Base-by-base conservation (phyloP, 352 stramenopile genomes). In the Phytophthora litchii region DNA sequence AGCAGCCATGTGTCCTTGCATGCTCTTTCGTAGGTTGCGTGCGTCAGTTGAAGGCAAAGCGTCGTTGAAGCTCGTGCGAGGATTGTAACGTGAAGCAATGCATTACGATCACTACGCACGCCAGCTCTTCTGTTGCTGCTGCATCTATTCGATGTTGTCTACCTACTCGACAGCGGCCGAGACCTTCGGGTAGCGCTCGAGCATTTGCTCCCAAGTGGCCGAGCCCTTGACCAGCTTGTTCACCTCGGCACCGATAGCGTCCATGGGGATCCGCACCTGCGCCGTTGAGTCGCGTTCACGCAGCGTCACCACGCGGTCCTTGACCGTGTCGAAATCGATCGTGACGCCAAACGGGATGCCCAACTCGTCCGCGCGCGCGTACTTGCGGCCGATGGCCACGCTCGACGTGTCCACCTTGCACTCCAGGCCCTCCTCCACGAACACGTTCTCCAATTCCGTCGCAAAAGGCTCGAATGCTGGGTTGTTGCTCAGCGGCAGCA, bases 291-390 rank as follows among this genome's bases (percentile, higher is more conserved):
- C 97, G 57, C 97, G 88, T 69, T 99, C 97, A 35, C 97, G 92
- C 35, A 99, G 80, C 40, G 97, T 99, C 13, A 99, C 96, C n/a
- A 89, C 91, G 44, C 78, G 78, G 38, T 95, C 81, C 46, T 88
- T 73, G 51, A 97, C 64, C 41, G 96, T 98, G 59, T 99, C 86
- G 61, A 99, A 99, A 81, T 99, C 97, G 54, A 99, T 97, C 23
- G 97, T 99, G 37, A 99, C 89, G 37, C 84, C 96, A 76, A 99
- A 99, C 37, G 97, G 97, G 38, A 99, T 93, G 72, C 97, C 97
- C 40, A 99, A 75, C 83, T 99, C 97, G 78, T 99, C 97, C 3
- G 91, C 76, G 57, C 97, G 95, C 21, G 97, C 93, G 83, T 99
- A 99, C 70, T 92, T 94, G 65, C 96, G 88, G 70, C 97, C 97